Conservation (phyloP, 345 rosid genomes). For the Bruguiera parviflora region DNA sequence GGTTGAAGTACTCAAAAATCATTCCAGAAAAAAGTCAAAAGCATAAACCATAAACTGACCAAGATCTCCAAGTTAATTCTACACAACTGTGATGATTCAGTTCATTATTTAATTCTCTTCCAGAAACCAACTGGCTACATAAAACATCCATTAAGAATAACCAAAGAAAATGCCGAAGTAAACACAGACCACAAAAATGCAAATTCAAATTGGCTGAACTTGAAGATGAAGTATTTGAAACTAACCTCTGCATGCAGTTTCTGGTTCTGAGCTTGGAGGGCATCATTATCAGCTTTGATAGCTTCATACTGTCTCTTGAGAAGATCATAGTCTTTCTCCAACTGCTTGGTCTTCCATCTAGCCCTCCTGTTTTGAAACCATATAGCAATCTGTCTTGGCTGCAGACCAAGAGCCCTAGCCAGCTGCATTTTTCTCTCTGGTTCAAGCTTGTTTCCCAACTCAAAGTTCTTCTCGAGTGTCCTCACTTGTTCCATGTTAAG, state of each 20-base stretch:
- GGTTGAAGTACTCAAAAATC: not conserved
- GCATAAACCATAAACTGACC: slow-evolving; percentile 1
- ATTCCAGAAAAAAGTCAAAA: slow-evolving; percentile 17
- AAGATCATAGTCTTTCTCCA: slow-evolving; percentile 88
- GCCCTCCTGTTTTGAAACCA: slow-evolving; percentile 99
- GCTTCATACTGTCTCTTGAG: slow-evolving; percentile 78
- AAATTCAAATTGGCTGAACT: not conserved
- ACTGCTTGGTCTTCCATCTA: slow-evolving; percentile 94
- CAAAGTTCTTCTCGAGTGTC: slow-evolving; percentile 92
- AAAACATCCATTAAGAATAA: not conserved
- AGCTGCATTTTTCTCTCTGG: slow-evolving; percentile 98
- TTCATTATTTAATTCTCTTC: not conserved
- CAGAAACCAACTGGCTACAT: not conserved
- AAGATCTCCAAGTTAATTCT: slow-evolving; percentile 15
- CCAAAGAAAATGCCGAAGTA: not conserved
- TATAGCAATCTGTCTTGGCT: slow-evolving; percentile 94
- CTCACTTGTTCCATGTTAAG: slow-evolving; percentile 89
- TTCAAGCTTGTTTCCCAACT: slow-evolving; percentile 94
- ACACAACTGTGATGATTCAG: not conserved
- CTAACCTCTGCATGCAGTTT: slow-evolving; percentile 80
- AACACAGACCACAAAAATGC: not conserved
- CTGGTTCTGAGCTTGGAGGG: slow-evolving; percentile 82
- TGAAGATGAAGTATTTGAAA: not conserved
- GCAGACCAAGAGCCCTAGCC: slow-evolving; percentile 88
- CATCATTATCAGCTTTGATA: slow-evolving; percentile 72